Evolutionary conservation across 164 flowering plant species (phyloP).

Genomic region (Kingdonia uniflora): DNA sequence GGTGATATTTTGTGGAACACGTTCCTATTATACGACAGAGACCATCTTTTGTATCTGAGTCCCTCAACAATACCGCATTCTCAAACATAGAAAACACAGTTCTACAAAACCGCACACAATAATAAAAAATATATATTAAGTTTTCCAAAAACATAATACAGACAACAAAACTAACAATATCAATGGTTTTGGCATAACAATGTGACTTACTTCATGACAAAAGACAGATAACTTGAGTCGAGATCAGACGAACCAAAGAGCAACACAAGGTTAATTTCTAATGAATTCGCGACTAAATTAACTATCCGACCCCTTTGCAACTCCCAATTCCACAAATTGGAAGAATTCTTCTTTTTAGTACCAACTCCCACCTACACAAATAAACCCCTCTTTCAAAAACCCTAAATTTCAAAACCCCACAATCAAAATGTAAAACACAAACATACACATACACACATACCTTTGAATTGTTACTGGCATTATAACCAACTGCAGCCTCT

Average conservation of each 20-base stretch:
- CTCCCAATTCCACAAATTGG: slow-evolving; percentile 86
- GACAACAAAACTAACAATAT: slow-evolving; percentile 1
- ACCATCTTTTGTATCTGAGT: slow-evolving; percentile 69
- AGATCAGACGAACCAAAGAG: slow-evolving; percentile 83
- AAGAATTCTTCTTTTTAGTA: slow-evolving; percentile 42
- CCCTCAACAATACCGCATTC: slow-evolving; percentile 59
- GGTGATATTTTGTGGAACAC: slow-evolving; percentile 81
- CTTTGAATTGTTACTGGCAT: slow-evolving; percentile 35
- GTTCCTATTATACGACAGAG: slow-evolving; percentile 79
- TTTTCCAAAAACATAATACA: background rate
- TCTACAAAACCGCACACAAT: slow-evolving; percentile 30
- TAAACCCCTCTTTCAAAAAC: background rate
- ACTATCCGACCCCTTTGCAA: slow-evolving; percentile 64
- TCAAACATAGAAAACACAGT: slow-evolving; percentile 61
- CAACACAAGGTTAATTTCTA: slow-evolving; percentile 74
- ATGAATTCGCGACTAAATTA: slow-evolving; percentile 67
- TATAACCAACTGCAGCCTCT: slow-evolving; percentile 27
- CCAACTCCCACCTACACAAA: slow-evolving; percentile 33
- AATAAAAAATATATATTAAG: background rate
- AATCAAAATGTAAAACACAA: background rate
- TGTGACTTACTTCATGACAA: slow-evolving; percentile 57
- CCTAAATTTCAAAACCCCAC: slow-evolving; percentile 2
- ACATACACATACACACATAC: slow-evolving; percentile 14
- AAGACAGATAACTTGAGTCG: slow-evolving; percentile 80
- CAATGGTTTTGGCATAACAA: background rate